These are phyloP conservation scores for Ustilago esculenta DNA, from an alignment of 1,284 basidiomycete species.

Conservation along the genomic window DNA sequence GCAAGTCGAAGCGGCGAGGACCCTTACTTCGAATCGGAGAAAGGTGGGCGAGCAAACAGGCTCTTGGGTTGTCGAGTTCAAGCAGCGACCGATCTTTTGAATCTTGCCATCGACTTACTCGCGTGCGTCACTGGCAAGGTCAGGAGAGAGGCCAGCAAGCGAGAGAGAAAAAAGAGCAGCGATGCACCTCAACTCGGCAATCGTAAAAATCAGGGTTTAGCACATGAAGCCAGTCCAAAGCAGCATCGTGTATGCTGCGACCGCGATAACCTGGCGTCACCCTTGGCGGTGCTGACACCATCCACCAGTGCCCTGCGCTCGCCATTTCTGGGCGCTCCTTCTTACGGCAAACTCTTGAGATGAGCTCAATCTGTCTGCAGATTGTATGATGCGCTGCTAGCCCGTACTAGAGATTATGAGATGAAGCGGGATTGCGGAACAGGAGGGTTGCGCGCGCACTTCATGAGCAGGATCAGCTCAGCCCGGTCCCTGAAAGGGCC, in stretches of 20 bases:
- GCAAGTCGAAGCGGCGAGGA: no score
- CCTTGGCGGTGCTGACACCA: not conserved
- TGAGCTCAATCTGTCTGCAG: no score
- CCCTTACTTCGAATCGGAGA: no score
- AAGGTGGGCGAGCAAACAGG: not conserved
- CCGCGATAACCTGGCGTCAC: no score
- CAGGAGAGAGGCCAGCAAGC: not conserved
- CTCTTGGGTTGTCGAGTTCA: not conserved
- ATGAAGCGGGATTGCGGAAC: not conserved
- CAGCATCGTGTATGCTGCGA: no score
- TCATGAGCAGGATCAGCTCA: constrained; percentile 3
- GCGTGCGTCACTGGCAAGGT: not conserved
- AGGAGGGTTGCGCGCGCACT: no score
- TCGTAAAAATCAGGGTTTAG: not conserved
- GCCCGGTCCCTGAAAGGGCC: constrained; percentile 2
- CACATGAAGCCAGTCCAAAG: no score
- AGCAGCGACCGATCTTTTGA: constrained; percentile 1
- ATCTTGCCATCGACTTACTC: constrained; percentile 1
- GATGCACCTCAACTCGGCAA: constrained; percentile 1
- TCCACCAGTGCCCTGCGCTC: not conserved
- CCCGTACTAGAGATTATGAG: not conserved
- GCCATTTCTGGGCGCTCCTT: not conserved
- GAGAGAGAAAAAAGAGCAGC: not conserved
- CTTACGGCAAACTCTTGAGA: no score
- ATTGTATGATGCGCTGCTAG: not conserved